Evolutionary conservation across 805 yeast species (phyloP).

Genomic region (Ogataea neopini): DNA sequence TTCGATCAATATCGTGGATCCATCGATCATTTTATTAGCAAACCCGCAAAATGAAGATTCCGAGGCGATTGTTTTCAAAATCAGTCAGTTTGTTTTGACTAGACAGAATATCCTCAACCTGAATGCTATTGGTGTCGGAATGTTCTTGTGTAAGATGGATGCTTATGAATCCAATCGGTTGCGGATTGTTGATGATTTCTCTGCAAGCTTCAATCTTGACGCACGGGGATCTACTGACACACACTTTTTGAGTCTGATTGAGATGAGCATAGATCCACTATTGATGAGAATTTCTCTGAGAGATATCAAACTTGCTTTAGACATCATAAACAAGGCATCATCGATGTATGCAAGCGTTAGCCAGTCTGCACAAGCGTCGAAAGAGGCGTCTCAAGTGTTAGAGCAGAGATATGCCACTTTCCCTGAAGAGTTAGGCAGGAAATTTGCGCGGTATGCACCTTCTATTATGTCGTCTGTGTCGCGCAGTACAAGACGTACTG

Average conservation of each 20-base stretch:
- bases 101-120: conserved; percentile 67
- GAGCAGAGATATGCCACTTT: conserved; percentile 39
- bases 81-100: conserved; percentile 73
- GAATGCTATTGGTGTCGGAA: conserved; percentile 76
- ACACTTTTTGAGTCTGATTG: conserved; percentile 61
- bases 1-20: conserved; percentile 64
- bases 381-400: conserved; percentile 7
- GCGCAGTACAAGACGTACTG: conserved; percentile 26
- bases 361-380: conserved; percentile 14
- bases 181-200: conserved; percentile 86
- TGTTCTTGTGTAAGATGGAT: conserved; percentile 81
- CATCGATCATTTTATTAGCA: conserved; percentile 78
- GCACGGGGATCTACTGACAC: conserved; percentile 62
- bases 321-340: conserved; percentile 72
- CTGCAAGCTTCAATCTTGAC: conserved; percentile 73
- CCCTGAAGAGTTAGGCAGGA: conserved; percentile 63
- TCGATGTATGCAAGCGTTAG: conserved; percentile 41
- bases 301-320: conserved; percentile 79
- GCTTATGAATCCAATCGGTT: conserved; percentile 58
- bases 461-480: conserved; percentile 58
- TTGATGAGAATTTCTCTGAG: conserved; percentile 79
- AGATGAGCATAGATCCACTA: conserved; percentile 75
- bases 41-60: conserved; percentile 68
- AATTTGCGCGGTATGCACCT: conserved; percentile 66
- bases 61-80: conserved; percentile 88